Evolutionary conservation across 257 asterid species (phyloP).

Genomic region (Cordia subcordata): DNA sequence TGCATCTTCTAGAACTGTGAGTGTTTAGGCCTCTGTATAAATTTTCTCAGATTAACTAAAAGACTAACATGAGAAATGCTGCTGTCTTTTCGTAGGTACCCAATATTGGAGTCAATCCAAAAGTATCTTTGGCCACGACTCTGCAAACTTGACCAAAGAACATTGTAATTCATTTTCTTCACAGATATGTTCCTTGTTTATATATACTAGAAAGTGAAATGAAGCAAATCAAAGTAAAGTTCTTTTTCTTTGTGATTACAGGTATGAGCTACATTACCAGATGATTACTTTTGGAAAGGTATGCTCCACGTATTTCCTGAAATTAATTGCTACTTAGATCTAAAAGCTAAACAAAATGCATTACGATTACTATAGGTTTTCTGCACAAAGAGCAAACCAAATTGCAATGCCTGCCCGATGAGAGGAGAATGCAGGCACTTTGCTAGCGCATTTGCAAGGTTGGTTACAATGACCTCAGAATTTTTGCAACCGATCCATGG

Average conservation of each 20-base stretch:
- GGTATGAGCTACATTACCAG: constrained; percentile 80
- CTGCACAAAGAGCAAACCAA: constrained; percentile 77
- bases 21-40: constrained; percentile 20
- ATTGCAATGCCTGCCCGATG: constrained; percentile 84
- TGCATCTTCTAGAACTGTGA: constrained; percentile 94
- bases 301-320: constrained; percentile 7
- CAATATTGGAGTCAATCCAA: constrained; percentile 60
- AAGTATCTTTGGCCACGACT: constrained; percentile 74
- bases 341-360: neutral
- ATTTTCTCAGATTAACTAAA: neutral
- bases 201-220: constrained; percentile 6
- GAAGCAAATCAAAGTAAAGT: constrained; percentile 7
- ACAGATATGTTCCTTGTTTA: neutral
- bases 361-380: constrained; percentile 48
- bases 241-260: constrained; percentile 25
- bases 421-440: constrained; percentile 77
- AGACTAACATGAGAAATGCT: neutral
- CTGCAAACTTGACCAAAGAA: constrained; percentile 60
- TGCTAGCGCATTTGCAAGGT: constrained; percentile 81
- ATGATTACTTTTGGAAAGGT: constrained; percentile 88
- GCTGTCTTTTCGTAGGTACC: constrained; percentile 46
- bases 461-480: neutral
- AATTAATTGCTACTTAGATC: neutral
- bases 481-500: too few species aligned
- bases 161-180: constrained; percentile 37